phyloP scores from a whole-genome alignment of 371 early-diverging fungal species.

The Mortierella sp. region DNA sequence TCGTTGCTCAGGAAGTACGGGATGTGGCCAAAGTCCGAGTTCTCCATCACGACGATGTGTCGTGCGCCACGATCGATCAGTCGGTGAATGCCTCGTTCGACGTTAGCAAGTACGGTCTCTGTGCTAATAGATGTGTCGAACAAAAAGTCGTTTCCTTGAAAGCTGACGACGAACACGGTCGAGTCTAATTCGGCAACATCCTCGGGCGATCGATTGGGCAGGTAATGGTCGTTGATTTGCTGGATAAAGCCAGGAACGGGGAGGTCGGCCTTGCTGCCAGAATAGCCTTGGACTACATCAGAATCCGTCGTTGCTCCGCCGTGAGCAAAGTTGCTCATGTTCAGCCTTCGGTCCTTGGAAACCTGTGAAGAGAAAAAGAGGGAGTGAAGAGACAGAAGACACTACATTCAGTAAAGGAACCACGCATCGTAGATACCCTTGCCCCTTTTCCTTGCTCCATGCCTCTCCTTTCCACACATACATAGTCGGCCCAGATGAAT shows the following conservation, averaged over 20 bases:
- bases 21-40: constrained; percentile 22
- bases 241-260: constrained; percentile 55
- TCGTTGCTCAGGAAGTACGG: constrained; percentile 29
- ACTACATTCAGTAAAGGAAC: background rate
- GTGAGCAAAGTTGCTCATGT: constrained; percentile 46
- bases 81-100: constrained; percentile 40
- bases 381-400: background rate
- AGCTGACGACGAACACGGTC: constrained; percentile 32
- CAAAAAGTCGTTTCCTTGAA: constrained; percentile 51
- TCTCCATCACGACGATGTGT: constrained; percentile 40
- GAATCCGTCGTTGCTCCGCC: constrained; percentile 58
- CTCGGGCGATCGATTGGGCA: background rate
- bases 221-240: constrained; percentile 32
- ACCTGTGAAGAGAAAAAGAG: constrained; percentile 28
- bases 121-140: constrained; percentile 21
- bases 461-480: background rate
- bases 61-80: constrained; percentile 30
- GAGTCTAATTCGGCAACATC: constrained; percentile 10
- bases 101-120: constrained; percentile 20
- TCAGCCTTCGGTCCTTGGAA: constrained; percentile 16
- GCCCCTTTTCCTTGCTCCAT: background rate
- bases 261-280: constrained; percentile 25
- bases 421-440: background rate
- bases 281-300: constrained; percentile 33
- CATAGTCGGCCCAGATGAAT: constrained; percentile 57